phyloP scores from a whole-genome alignment of 768 basidiomycete species.

The Rhodocollybia butyracea region DNA sequence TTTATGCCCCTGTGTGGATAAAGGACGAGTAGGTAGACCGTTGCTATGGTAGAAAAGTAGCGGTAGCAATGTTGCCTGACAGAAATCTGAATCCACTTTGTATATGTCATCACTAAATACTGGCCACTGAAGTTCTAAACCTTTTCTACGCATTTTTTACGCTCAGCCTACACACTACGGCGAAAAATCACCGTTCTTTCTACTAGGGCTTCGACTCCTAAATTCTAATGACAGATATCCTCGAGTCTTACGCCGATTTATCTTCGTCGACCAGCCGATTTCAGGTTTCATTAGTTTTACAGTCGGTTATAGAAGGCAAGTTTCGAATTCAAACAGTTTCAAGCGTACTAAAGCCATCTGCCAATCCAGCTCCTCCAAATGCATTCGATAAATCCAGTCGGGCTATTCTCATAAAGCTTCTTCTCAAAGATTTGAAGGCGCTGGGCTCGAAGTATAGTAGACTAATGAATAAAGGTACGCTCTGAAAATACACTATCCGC shows the following conservation, averaged over 20 bases:
- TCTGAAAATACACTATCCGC: neutral
- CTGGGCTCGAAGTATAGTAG: conserved; percentile 38
- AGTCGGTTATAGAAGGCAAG: conserved; percentile 48
- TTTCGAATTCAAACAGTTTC: neutral
- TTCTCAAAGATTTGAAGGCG: conserved; percentile 58
- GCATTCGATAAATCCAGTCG: conserved; percentile 46
- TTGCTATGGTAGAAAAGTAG: too few relatives aligned
- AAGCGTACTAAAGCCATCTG: neutral
- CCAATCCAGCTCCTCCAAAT: conserved; percentile 39
- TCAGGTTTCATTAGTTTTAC: conserved; percentile 45
- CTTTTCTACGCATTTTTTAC: too few relatives aligned
- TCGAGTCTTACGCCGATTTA: conserved; percentile 46
- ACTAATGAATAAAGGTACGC: conserved; percentile 54
- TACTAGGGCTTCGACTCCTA: neutral
- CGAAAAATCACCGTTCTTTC: too few relatives aligned
- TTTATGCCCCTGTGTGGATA: too few relatives aligned
- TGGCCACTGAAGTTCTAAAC: too few relatives aligned
- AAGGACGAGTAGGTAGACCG: too few relatives aligned
- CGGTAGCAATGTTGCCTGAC: too few relatives aligned
- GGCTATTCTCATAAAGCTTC: conserved; percentile 47
- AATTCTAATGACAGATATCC: conserved; percentile 43
- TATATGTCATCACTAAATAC: too few relatives aligned
- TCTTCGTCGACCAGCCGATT: conserved; percentile 42
- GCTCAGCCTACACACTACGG: too few relatives aligned
- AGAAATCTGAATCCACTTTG: too few relatives aligned